Conservation (phyloP, 352 stramenopile genomes). For the Phytophthora foliorum region DNA sequence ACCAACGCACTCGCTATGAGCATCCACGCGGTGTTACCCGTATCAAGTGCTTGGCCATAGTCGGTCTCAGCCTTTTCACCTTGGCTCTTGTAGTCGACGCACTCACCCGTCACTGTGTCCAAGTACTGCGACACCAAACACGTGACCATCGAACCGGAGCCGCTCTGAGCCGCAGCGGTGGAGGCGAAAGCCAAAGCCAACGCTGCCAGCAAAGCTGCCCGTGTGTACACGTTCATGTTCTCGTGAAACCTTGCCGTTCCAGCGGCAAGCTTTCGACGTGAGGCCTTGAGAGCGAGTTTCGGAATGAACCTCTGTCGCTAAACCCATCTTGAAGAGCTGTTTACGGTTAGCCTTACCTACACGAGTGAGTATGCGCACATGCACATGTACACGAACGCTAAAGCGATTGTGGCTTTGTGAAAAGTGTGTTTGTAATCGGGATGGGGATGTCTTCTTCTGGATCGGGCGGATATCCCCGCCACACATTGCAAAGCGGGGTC, state of each 20-base stretch:
- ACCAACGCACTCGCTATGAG: constrained; percentile 60
- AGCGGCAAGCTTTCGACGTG: not conserved
- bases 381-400: no score
- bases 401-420: constrained; percentile 6
- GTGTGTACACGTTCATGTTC: constrained; percentile 6
- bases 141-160: constrained; percentile 31
- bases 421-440: not conserved
- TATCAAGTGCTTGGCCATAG: constrained; percentile 45
- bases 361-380: not conserved
- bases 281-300: constrained; percentile 11
- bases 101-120: constrained; percentile 41
- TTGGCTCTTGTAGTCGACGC: constrained; percentile 48
- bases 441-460: constrained; percentile 24
- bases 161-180: constrained; percentile 34
- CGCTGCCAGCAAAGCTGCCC: constrained; percentile 39
- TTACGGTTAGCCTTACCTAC: constrained; percentile 3
- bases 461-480: constrained; percentile 20
- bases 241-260: no score
- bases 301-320: constrained; percentile 12
- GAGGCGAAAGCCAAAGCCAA: constrained; percentile 45
- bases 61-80: constrained; percentile 48
- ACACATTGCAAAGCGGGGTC: constrained; percentile 34
- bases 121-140: constrained; percentile 49
- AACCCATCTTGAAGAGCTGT: not conserved
- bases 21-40: constrained; percentile 81